Base-by-base conservation (phyloP, 306 rosid genomes). In the Arachis hypogaea region DNA sequence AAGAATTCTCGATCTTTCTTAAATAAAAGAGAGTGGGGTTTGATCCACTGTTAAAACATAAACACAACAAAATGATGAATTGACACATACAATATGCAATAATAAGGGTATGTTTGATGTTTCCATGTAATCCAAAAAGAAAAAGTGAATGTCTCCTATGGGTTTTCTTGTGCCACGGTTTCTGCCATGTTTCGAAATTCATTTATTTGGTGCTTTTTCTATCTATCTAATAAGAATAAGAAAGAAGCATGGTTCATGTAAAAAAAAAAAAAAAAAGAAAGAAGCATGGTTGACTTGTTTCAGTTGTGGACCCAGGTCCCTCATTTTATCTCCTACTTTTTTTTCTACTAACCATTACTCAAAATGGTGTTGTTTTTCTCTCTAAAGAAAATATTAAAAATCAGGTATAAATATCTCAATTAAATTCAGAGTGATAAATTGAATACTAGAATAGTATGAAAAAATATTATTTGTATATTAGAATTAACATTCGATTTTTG, bases 31-130 rank as follows among this genome's bases (percentile, higher is more conserved):
- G 4, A 7, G 2, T 5, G 2, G 29, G 11, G 18, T 45, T 65
- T 16, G 18, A 73, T 67, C 71, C 68, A 68, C 79, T 60, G 75
- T 43, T 58, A 43, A 68, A 67, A 43, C 46, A 60, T 7, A 11
- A 60, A 54, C 38, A 22, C 11, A 54, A 12, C 49, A 56, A 74
- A 42, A 63, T 55, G 47, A 63, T 56, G n/a, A 7, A n/a, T 36
- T 46, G 36, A 30, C 38, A 59, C 47, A 36, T 63, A 63, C 56
- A 62, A 62, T 7, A 62, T 47, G n/a, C 12, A 9, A 62, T 38
- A 18, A 18, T 18, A 18, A 18, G 22, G 22, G 22, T 18, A 18
- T 18, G 22, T 18, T 18, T 18, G 0, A 18, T 18, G 22, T 18
- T 18, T 18, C 22, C 22, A 18, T 18, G 22, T 18, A 18, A 18